phyloP scores from a whole-genome alignment of 305 asterid genomes.

The Fraxinus nigra region DNA sequence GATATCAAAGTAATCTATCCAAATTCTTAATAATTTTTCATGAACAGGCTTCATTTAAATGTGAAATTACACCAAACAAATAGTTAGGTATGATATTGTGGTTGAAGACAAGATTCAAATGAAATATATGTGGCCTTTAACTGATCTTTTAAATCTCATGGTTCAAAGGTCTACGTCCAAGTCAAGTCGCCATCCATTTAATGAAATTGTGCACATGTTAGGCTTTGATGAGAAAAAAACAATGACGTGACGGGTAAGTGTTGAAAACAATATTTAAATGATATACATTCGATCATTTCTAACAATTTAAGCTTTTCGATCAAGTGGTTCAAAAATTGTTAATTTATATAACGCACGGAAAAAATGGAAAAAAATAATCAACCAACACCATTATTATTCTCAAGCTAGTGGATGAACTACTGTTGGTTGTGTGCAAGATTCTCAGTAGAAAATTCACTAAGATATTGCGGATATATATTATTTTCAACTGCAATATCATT shows the following conservation, averaged over 20 bases:
- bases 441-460: not conserved
- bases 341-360: not conserved
- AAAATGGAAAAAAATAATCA: conserved; percentile 12
- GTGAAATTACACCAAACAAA: not conserved
- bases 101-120: not conserved
- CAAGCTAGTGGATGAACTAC: not conserved
- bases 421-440: not conserved
- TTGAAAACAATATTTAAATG: not conserved
- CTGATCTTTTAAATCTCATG: not conserved
- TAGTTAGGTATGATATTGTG: not conserved
- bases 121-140: not conserved
- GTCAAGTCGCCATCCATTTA: not conserved
- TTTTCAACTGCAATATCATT: not conserved
- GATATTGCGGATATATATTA: not conserved
- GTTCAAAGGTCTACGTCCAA: not conserved
- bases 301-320: not conserved
- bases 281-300: not conserved
- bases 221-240: not conserved
- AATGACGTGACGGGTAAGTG: not conserved
- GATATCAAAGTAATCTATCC: not conserved
- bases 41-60: not conserved
- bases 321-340: not conserved
- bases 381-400: conserved; percentile 4
- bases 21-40: not conserved
- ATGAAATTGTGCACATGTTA: not conserved